Base-by-base conservation (phyloP, 2,329 filamentous ascomycete species). In the Fusarium kyushuense region DNA sequence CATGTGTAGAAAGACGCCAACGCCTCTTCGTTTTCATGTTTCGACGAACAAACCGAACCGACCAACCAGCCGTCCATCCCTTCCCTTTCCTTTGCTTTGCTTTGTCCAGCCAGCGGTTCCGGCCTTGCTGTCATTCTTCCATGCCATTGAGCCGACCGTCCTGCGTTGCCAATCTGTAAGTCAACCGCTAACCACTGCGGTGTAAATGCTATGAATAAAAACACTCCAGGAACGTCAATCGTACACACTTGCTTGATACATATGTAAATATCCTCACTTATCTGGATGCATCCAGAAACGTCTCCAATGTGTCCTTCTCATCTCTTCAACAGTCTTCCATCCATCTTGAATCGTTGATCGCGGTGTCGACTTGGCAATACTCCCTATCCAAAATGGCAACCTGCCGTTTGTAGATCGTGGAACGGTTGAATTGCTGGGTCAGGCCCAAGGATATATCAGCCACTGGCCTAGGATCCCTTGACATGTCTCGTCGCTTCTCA, bases 1-100 rank as follows among this genome's bases (percentile, higher is more conserved):
- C 72, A 73, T 70, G 65, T 72, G 63, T 71, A 72, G 67, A 72
- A 69, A 74, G 72, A 74, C 70, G 66, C 70, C 72, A 72, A 74
- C 72, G 72, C 72, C 72, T 70, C 65, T 71, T 56, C 58, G 38
- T 64, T 71, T 72, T 52, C 68, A 56, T 70, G 63, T 58, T 54
- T 72, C 56, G 67, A 63, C 41, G 54, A 65, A 63, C 30, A 53
- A 30, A 29, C 51, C 27, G 41, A 29, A 47, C 63, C 57, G 36
- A 30, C 53, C 49, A 29, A 43, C 58, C 59, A 43, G 40, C 57
- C 71, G 57, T 7, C 35, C 36, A 35, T 16, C 53, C 52, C 19
- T 16, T 40, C 5, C 47, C 29, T 40, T 32, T 27, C 21, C 32
- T 36, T 35, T 16, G 45, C 32, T 36, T 35, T 16, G 45, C 32